Percentiles rank a stretch among this genome's conserved stretches.
phyloP scores from a whole-genome alignment of 164 flowering plant genomes.

The Vitis rotundifolia region DNA sequence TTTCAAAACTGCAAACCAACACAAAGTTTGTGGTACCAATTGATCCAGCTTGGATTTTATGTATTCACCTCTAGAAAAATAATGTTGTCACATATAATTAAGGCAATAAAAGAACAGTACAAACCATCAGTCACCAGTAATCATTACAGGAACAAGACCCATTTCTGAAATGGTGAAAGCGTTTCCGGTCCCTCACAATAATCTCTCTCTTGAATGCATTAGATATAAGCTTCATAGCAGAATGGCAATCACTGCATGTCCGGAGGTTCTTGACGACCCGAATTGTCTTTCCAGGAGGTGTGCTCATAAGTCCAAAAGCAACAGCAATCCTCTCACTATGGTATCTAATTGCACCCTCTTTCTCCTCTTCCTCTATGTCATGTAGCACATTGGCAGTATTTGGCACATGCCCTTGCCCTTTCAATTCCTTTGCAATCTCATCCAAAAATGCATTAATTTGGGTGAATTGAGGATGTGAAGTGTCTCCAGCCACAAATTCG shows the following conservation, averaged over 20 bases:
- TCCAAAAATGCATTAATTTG: conserved; percentile 31
- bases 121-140: conserved; percentile 32
- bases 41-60: neutral
- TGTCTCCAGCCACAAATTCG: conserved; percentile 40
- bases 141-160: conserved; percentile 42
- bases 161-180: conserved; percentile 43
- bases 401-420: conserved; percentile 28
- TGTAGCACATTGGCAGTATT: conserved; percentile 30
- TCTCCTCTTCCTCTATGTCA: conserved; percentile 50
- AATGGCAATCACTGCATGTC: conserved; percentile 35
- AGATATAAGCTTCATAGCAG: conserved; percentile 34
- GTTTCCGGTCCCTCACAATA: conserved; percentile 36
- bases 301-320: conserved; percentile 44
- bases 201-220: conserved; percentile 28
- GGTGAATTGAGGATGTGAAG: conserved; percentile 35
- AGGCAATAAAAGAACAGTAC: neutral
- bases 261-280: conserved; percentile 43
- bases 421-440: conserved; percentile 23
- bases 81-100: neutral
- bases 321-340: conserved; percentile 48
- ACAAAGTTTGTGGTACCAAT: neutral
- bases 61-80: neutral
- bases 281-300: conserved; percentile 27
- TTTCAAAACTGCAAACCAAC: neutral
- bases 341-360: conserved; percentile 35